These are phyloP conservation scores for Aspergillus ostianus DNA, from an alignment of 495 filamentous ascomycete genomes.

Conservation along the genomic window DNA sequence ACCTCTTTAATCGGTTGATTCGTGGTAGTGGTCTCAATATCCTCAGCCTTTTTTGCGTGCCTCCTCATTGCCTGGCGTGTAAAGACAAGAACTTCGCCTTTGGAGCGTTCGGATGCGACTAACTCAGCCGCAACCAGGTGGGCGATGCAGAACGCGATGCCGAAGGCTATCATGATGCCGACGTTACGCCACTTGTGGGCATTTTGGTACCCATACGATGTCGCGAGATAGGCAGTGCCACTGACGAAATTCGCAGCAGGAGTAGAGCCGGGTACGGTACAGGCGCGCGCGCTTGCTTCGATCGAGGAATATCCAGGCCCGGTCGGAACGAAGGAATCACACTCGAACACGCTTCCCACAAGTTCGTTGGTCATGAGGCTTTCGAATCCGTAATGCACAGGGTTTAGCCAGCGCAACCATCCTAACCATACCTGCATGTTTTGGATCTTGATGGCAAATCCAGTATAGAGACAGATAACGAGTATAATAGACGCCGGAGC, in stretches of 20 bases:
- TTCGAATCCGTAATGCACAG: constrained; percentile 49
- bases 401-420: constrained; percentile 61
- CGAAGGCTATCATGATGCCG: constrained; percentile 58
- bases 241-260: constrained; percentile 40
- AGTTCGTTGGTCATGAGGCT: constrained; percentile 53
- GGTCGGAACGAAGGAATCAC: constrained; percentile 42
- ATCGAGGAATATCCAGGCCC: constrained; percentile 28
- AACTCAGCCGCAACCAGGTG: constrained; percentile 32
- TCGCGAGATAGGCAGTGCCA: constrained; percentile 43
- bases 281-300: constrained; percentile 26
- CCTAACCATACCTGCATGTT: constrained; percentile 38
- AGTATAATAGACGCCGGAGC: constrained; percentile 31
- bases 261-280: constrained; percentile 44
- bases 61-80: constrained; percentile 15
- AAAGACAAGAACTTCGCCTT: constrained; percentile 43
- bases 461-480: constrained; percentile 32
- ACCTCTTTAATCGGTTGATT: constrained; percentile 22
- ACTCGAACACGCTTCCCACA: constrained; percentile 45
- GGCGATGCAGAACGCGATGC: constrained; percentile 46
- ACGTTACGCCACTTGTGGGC: constrained; percentile 58
- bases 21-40: constrained; percentile 4
- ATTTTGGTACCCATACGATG: constrained; percentile 45
- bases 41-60: constrained; percentile 13
- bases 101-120: constrained; percentile 27
- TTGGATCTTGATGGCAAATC: constrained; percentile 30